Conservation (phyloP, 2,329 filamentous ascomycete species). For the Ophiosphaerella narmari region DNA sequence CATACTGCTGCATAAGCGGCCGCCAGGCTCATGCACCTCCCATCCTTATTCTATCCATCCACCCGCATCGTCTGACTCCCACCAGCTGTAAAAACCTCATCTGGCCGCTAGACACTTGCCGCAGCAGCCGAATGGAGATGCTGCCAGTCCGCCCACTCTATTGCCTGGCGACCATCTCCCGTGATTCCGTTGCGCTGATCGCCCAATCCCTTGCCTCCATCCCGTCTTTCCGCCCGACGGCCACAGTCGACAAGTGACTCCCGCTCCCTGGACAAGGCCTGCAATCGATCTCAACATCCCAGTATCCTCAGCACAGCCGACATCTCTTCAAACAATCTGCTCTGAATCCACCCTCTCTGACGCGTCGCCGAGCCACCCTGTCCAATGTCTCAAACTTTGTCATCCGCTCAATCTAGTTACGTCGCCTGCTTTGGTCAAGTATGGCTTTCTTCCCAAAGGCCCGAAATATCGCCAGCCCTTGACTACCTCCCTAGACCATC, state of each 20-base stretch:
- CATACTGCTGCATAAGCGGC: constrained; percentile 41
- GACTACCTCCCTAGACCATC: neutral
- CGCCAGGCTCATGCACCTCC: constrained; percentile 43
- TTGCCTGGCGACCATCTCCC: constrained; percentile 27
- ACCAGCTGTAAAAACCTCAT: constrained; percentile 14
- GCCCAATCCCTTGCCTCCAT: constrained; percentile 1
- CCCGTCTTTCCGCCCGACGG: constrained; percentile 25
- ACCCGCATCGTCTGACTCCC: constrained; percentile 42
- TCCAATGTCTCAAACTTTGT: constrained; percentile 41
- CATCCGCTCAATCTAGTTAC: constrained; percentile 31
- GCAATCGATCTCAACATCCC: constrained; percentile 45
- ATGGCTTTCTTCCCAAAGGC: constrained; percentile 6
- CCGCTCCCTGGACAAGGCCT: constrained; percentile 40
- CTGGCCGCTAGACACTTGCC: constrained; percentile 38
- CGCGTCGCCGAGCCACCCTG: constrained; percentile 31
- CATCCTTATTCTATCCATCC: constrained; percentile 29
- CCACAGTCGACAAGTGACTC: constrained; percentile 14
- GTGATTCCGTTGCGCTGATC: constrained; percentile 30
- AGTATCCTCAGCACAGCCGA: neutral
- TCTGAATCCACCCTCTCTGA: neutral
- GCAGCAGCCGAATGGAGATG: constrained; percentile 42
- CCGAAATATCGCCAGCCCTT: constrained; percentile 4
- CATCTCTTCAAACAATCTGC: constrained; percentile 1
- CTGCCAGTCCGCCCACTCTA: constrained; percentile 15
- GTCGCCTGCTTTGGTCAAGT: constrained; percentile 12